These are phyloP conservation scores for Laguncularia racemosa DNA, from an alignment of 345 rosid genomes.

Conservation along the genomic window DNA sequence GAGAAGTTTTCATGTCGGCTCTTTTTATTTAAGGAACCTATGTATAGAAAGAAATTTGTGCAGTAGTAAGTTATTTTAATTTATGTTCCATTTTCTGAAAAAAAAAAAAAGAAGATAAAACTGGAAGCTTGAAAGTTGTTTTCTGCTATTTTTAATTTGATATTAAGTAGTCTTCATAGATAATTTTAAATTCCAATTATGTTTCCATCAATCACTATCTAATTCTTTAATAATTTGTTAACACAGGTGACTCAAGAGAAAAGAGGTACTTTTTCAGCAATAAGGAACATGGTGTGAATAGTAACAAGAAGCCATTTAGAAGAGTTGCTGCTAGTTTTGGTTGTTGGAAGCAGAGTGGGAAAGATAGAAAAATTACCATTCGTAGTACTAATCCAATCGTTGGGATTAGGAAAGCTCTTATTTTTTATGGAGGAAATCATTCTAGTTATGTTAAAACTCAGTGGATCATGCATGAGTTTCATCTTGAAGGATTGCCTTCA, in stretches of 20 bases:
- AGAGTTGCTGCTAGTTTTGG: constrained; percentile 46
- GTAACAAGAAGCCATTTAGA: constrained; percentile 21
- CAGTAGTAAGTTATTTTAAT: too few species aligned
- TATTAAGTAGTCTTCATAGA: too few species aligned
- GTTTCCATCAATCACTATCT: too few species aligned
- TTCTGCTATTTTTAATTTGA: too few species aligned
- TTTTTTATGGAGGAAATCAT: constrained; percentile 32
- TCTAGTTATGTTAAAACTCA: constrained; percentile 19
- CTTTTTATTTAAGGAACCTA: too few species aligned
- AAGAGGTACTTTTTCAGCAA: constrained; percentile 68
- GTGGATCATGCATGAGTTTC: constrained; percentile 70
- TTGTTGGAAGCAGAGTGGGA: constrained; percentile 60
- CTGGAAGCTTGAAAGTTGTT: too few species aligned
- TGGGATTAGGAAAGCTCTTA: constrained; percentile 49
- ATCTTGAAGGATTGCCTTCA: constrained; percentile 22
- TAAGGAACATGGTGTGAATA: constrained; percentile 8
- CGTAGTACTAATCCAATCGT: constrained; percentile 26
- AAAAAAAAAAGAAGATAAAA: too few species aligned
- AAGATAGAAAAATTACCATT: constrained; percentile 37
- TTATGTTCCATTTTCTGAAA: too few species aligned
- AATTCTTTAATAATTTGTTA: background rate
- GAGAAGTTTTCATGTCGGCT: too few species aligned
- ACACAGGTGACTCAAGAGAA: constrained; percentile 55
- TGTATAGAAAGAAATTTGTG: too few species aligned
- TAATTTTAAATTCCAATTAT: too few species aligned